phyloP scores from a whole-genome alignment of 768 basidiomycete species.

The Phaffia australis region DNA sequence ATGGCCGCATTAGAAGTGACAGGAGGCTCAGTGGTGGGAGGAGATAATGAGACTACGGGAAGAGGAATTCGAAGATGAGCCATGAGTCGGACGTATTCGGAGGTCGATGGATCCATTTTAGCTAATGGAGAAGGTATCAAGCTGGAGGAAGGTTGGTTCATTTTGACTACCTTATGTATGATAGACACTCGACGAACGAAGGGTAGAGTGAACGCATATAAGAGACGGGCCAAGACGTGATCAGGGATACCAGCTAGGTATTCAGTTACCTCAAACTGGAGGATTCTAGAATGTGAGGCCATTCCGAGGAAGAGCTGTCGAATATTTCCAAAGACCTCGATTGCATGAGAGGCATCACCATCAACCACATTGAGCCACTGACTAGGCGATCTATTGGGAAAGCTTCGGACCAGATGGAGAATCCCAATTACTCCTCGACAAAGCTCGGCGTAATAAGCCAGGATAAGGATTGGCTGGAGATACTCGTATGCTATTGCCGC shows the following conservation, averaged over 20 bases:
- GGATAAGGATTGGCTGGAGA: conserved; percentile 72
- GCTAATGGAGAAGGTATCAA: neutral
- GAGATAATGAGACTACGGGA: conserved; percentile 47
- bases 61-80: conserved; percentile 64
- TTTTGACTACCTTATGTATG: conserved; percentile 57
- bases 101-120: conserved; percentile 25
- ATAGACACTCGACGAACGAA: conserved; percentile 83
- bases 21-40: conserved; percentile 5
- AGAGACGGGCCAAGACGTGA: conserved; percentile 67
- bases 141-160: conserved; percentile 13
- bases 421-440: conserved; percentile 76
- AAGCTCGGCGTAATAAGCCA: conserved; percentile 82
- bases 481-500: conserved; percentile 83
- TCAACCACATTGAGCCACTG: conserved; percentile 14
- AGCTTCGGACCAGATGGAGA: conserved; percentile 51
- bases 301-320: conserved; percentile 22
- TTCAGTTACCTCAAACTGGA: conserved; percentile 25
- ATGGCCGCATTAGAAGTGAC: conserved; percentile 5
- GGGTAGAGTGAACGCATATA: conserved; percentile 80
- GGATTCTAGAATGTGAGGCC: conserved; percentile 23
- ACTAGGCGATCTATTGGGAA: conserved; percentile 13
- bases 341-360: conserved; percentile 16
- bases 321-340: conserved; percentile 25
- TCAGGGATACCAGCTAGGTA: conserved; percentile 49
- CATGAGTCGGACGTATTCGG: conserved; percentile 72